Percentiles rank a stretch among this genome's conserved stretches.
These are phyloP conservation scores for Entrophospora sp. DNA, from an alignment of 192 early-diverging fungal species.

Conservation along the genomic window DNA sequence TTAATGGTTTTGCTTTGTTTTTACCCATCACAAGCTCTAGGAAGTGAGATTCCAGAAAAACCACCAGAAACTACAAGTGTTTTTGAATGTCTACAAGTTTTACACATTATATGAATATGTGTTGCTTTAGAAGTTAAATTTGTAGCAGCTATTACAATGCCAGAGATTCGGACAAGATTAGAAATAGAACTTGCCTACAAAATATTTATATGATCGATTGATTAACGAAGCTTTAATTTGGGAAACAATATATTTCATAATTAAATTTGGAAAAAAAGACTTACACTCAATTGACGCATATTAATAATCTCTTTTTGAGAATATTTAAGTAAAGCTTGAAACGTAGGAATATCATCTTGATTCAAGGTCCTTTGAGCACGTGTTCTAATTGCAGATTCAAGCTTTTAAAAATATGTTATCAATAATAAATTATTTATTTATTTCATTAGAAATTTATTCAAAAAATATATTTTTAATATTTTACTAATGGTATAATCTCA, in stretches of 20 bases:
- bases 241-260: neutral
- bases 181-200: conserved; percentile 70
- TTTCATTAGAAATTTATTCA: neutral
- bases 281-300: conserved; percentile 83
- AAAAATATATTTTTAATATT: neutral
- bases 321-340: conserved; percentile 10
- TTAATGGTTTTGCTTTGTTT: no score
- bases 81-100: conserved; percentile 76
- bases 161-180: conserved; percentile 88
- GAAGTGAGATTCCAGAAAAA: conserved; percentile 75
- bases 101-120: conserved; percentile 80
- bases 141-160: conserved; percentile 91
- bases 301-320: conserved; percentile 76
- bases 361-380: neutral
- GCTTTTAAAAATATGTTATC: neutral
- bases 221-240: no score
- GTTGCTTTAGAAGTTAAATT: conserved; percentile 85
- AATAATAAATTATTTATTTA: neutral
- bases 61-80: conserved; percentile 74
- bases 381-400: neutral
- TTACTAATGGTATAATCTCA: conserved; percentile 3
- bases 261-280: conserved; percentile 9
- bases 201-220: no score
- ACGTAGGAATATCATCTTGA: neutral
- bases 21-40: conserved; percentile 82